Evolutionary conservation across 495 filamentous ascomycete species (phyloP).

Genomic region (Penicillium cinerascens): DNA sequence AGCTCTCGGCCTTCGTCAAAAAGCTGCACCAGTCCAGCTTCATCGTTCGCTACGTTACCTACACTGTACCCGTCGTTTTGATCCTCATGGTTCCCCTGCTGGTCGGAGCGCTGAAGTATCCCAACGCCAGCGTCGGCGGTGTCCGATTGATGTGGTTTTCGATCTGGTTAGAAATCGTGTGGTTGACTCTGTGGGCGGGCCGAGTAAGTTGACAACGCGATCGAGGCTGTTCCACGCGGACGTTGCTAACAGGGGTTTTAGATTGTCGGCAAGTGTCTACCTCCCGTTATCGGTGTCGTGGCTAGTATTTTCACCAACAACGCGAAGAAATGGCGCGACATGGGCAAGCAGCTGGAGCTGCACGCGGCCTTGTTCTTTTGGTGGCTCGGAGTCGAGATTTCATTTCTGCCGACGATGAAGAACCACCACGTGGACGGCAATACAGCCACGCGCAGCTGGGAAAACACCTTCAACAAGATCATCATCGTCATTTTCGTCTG

Average conservation of each 20-base stretch:
- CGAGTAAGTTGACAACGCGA: constrained; percentile 42
- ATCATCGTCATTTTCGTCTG: constrained; percentile 80
- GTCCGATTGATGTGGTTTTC: constrained; percentile 85
- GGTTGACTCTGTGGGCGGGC: constrained; percentile 86
- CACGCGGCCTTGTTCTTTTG: constrained; percentile 88
- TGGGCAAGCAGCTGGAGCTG: constrained; percentile 82
- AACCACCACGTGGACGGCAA: constrained; percentile 67
- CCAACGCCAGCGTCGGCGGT: constrained; percentile 66
- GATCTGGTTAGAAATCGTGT: constrained; percentile 91
- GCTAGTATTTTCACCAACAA: constrained; percentile 82
- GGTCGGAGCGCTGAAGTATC: constrained; percentile 65
- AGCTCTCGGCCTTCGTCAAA: constrained; percentile 60
- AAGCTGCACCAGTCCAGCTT: constrained; percentile 70
- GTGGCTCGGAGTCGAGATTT: constrained; percentile 78
- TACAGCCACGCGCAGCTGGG: constrained; percentile 60
- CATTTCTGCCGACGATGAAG: constrained; percentile 57
- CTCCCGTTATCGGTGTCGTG: constrained; percentile 59
- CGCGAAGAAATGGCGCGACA: constrained; percentile 89
- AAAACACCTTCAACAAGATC: constrained; percentile 78
- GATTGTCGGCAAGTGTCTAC: constrained; percentile 73
- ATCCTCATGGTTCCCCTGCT: constrained; percentile 80
- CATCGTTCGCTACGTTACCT: constrained; percentile 79
- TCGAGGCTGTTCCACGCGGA: not conserved
- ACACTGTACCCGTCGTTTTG: constrained; percentile 72
- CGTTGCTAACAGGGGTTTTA: constrained; percentile 14